A percentile compares a stretch with the other conserved stretches of the same genome.
phyloP scores from a whole-genome alignment of 2,329 filamentous ascomycete species.

The Pseudocercospora vitis region DNA sequence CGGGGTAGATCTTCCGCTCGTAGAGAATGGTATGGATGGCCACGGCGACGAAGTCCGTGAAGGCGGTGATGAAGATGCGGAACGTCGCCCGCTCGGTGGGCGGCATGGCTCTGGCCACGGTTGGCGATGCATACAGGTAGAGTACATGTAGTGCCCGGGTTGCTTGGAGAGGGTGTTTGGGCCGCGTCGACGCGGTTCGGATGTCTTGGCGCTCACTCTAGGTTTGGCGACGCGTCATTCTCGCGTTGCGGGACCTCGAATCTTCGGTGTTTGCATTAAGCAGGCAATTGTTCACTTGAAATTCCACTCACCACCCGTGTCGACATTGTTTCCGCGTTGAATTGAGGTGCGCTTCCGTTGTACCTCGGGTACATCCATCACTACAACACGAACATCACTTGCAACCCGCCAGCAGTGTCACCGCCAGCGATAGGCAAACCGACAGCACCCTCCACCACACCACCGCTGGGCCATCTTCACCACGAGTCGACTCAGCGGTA shows the following conservation, averaged over 20 bases:
- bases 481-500: too few relatives aligned
- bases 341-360: too few relatives aligned
- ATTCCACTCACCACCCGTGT: too few relatives aligned
- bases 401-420: too few relatives aligned
- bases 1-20: slow-evolving; percentile 77
- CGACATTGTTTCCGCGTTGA: not conserved
- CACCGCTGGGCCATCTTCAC: too few relatives aligned
- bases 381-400: too few relatives aligned
- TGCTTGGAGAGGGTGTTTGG: not conserved
- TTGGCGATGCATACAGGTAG: not conserved
- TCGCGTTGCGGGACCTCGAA: not conserved
- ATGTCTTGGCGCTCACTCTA: not conserved
- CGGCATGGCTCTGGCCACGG: too few relatives aligned
- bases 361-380: too few relatives aligned
- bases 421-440: too few relatives aligned
- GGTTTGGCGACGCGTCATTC: not conserved
- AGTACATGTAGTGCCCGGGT: not conserved
- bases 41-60: slow-evolving; percentile 77
- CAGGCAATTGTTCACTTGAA: not conserved
- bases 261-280: not conserved
- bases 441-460: too few relatives aligned
- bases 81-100: slow-evolving; percentile 44
- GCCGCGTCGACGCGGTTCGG: not conserved
- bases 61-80: slow-evolving; percentile 64
- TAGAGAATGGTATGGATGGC: slow-evolving; percentile 84